Percentiles rank a stretch among this genome's conserved stretches.
Evolutionary conservation across 179 eudicot species (phyloP).

Genomic region (Heliamphora ciliata): DNA sequence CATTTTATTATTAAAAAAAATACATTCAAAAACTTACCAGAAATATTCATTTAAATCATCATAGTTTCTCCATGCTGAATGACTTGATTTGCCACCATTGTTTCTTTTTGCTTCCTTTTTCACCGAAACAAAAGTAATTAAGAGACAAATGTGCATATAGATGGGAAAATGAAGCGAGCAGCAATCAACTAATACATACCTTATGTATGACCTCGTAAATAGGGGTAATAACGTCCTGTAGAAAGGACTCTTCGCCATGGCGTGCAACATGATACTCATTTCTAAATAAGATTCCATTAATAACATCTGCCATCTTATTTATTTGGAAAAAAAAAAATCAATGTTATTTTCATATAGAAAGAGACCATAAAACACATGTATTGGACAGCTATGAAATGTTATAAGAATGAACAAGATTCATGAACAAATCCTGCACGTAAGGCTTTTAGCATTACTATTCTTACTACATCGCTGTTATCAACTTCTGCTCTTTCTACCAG

Average conservation of each 20-base stretch:
- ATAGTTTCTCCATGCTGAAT: conserved; percentile 96
- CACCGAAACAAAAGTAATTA: conserved; percentile 20
- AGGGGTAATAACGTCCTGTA: conserved; percentile 68
- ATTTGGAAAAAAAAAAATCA: conserved; percentile 4
- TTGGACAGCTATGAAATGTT: neutral
- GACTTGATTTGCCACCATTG: conserved; percentile 83
- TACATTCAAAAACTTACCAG: conserved; percentile 50
- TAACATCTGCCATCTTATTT: conserved; percentile 70
- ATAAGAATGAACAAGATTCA: conserved; percentile 1
- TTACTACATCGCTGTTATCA: neutral
- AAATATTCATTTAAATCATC: conserved; percentile 97
- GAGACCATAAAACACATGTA: neutral
- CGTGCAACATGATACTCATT: conserved; percentile 40
- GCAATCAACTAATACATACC: conserved; percentile 34
- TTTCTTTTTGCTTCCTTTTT: conserved; percentile 79
- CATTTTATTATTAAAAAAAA: neutral
- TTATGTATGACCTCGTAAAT: conserved; percentile 72
- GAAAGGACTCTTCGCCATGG: conserved; percentile 55
- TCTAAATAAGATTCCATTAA: conserved; percentile 49
- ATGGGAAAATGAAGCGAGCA: conserved; percentile 12
- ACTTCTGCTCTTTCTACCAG: neutral
- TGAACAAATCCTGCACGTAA: neutral
- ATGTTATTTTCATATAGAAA: neutral
- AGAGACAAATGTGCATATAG: conserved; percentile 11
- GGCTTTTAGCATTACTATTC: neutral